These are phyloP conservation scores for Cytospora piceae DNA, from an alignment of 2,329 filamentous ascomycete species.

Conservation along the genomic window DNA sequence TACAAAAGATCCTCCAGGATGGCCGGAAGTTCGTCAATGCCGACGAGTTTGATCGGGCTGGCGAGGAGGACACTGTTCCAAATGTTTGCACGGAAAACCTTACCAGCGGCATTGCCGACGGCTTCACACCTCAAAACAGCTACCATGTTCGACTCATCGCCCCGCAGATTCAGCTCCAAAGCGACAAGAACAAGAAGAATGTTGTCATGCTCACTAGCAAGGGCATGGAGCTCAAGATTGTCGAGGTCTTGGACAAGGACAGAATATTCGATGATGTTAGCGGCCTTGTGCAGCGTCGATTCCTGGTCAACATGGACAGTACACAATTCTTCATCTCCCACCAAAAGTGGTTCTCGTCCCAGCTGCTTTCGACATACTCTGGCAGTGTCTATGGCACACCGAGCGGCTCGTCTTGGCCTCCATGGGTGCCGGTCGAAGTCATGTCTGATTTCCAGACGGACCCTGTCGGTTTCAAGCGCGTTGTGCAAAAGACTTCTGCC, in stretches of 20 bases:
- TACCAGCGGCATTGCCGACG: conserved; percentile 77
- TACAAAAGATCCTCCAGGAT: conserved; percentile 83
- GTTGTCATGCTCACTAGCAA: conserved; percentile 97
- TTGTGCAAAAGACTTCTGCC: conserved; percentile 95
- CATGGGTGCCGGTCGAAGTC: conserved; percentile 97
- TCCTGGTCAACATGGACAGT: conserved; percentile 94
- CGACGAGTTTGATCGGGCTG: conserved; percentile 53
- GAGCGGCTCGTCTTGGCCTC: conserved; percentile 87
- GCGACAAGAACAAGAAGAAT: conserved; percentile 95
- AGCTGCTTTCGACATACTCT: conserved; percentile 89
- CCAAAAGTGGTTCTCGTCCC: conserved; percentile 84
- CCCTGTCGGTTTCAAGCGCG: conserved; percentile 96
- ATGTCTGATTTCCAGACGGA: conserved; percentile 96
- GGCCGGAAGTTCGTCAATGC: conserved; percentile 80
- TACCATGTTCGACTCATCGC: conserved; percentile 95
- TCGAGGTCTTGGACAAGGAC: conserved; percentile 97
- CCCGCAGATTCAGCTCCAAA: conserved; percentile 96
- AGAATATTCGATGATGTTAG: conserved; percentile 90
- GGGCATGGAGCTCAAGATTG: conserved; percentile 96
- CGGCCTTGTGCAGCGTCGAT: conserved; percentile 91
- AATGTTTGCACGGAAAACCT: conserved; percentile 62
- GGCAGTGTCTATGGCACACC: conserved; percentile 90
- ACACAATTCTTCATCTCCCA: conserved; percentile 98
- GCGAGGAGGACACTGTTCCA: conserved; percentile 36
- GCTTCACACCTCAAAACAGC: conserved; percentile 88